phyloP scores from a whole-genome alignment of 1,284 basidiomycete genomes.

The Pseudozyma hubeiensis region DNA sequence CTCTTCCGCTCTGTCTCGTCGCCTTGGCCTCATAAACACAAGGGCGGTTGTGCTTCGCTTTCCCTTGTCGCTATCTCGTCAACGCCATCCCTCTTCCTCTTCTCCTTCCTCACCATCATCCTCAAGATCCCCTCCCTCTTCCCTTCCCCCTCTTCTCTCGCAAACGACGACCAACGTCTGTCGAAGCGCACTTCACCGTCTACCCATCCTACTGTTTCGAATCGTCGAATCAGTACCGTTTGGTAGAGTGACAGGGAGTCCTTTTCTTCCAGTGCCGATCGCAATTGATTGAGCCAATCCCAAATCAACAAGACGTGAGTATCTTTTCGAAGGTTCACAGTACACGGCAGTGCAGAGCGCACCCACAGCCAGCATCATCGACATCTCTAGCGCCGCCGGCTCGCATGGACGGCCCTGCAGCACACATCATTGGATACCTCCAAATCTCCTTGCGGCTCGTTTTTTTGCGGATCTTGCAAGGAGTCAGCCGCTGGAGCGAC shows the following conservation, averaged over 20 bases:
- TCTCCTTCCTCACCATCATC: conserved; percentile 34
- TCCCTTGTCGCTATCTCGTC: conserved; percentile 7
- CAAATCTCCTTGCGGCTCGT: too few relatives aligned
- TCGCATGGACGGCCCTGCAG: background rate
- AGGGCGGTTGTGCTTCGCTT: background rate
- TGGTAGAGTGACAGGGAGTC: conserved; percentile 24
- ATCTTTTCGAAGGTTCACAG: background rate
- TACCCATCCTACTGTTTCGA: conserved; percentile 24
- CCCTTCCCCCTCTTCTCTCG: conserved; percentile 7
- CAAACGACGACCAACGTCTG: conserved; percentile 29
- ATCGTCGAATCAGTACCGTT: conserved; percentile 18
- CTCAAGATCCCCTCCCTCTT: conserved; percentile 28
- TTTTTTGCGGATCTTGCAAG: too few relatives aligned
- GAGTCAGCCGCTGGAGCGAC: too few relatives aligned
- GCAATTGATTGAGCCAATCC: conserved; percentile 18
- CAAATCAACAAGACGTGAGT: conserved; percentile 25
- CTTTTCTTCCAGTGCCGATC: conserved; percentile 1
- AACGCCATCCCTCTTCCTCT: conserved; percentile 5
- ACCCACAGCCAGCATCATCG: background rate
- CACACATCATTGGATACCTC: too few relatives aligned
- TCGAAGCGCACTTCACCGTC: conserved; percentile 23
- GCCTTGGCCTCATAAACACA: conserved; percentile 41
- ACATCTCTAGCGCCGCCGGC: background rate
- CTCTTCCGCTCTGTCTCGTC: background rate
- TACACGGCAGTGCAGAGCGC: background rate